Percentiles rank a stretch among this genome's conserved stretches.
phyloP scores from a whole-genome alignment of 352 stramenopile species.

The Thraustochytrium sp. region DNA sequence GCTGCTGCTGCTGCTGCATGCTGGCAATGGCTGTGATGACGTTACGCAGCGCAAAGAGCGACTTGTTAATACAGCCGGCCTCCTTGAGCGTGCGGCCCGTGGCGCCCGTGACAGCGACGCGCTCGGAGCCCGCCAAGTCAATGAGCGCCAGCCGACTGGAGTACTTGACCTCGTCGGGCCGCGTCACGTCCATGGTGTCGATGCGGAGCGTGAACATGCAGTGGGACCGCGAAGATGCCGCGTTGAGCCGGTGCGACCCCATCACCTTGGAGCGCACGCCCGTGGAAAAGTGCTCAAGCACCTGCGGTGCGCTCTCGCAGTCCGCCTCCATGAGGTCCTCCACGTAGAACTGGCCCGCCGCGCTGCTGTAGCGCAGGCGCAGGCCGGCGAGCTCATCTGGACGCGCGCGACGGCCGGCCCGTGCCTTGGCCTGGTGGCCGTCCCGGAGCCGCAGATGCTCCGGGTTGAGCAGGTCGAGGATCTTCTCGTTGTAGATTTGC shows the following conservation, averaged over 20 bases:
- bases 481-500: constrained; percentile 90
- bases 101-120: constrained; percentile 58
- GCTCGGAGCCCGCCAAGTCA: constrained; percentile 56
- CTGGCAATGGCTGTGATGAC: constrained; percentile 84
- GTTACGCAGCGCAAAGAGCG: constrained; percentile 75
- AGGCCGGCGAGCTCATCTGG: not conserved
- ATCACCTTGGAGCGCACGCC: constrained; percentile 25
- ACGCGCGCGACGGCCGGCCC: not conserved
- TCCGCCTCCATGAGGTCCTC: not conserved
- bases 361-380: constrained; percentile 1
- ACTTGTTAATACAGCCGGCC: constrained; percentile 83
- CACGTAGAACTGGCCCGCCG: not conserved
- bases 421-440: not conserved
- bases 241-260: constrained; percentile 69
- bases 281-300: not conserved
- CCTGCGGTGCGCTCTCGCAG: not conserved
- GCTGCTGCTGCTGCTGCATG: constrained; percentile 67
- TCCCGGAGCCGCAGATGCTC: constrained; percentile 44
- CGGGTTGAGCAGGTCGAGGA: constrained; percentile 86
- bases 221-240: constrained; percentile 88
- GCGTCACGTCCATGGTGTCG: constrained; percentile 66
- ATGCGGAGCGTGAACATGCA: constrained; percentile 86
- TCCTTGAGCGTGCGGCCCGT: constrained; percentile 76
- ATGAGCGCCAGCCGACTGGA: constrained; percentile 52
- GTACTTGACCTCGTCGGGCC: constrained; percentile 27